A percentile compares a stretch with the other conserved stretches of the same genome.
phyloP scores from a whole-genome alignment of 148 eudicot genomes.

The Cornus kousa region DNA sequence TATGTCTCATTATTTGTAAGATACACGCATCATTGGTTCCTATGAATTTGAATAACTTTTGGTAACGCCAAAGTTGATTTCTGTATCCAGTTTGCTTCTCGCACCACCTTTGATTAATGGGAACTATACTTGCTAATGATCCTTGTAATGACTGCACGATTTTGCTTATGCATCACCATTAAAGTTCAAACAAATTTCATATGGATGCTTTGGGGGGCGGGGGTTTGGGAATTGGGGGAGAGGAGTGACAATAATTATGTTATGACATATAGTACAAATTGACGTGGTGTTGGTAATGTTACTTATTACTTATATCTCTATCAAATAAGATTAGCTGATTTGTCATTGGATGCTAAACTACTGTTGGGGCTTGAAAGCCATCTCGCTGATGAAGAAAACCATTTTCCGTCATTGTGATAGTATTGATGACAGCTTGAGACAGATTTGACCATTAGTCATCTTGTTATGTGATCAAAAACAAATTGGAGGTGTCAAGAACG shows the following conservation, averaged over 20 bases:
- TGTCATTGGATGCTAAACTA: background rate
- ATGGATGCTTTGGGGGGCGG: too few species aligned
- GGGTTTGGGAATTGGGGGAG: too few species aligned
- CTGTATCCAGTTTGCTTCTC: background rate
- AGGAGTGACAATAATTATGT: background rate
- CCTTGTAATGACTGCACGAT: background rate
- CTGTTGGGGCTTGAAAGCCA: background rate
- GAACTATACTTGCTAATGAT: too few species aligned
- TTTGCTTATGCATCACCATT: background rate
- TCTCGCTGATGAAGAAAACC: background rate
- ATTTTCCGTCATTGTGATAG: background rate
- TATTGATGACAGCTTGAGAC: background rate
- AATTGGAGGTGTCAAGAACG: background rate
- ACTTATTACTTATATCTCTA: too few species aligned
- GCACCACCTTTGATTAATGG: too few species aligned
- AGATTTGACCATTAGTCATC: background rate
- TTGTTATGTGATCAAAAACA: background rate
- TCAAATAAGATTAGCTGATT: background rate
- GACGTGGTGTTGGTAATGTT: background rate
- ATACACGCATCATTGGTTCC: too few species aligned
- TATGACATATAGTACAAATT: background rate
- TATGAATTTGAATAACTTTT: too few species aligned
- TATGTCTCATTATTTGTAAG: too few species aligned
- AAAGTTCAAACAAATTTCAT: too few species aligned
- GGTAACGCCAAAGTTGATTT: too few species aligned